Conservation (phyloP, 345 rosid species). For the Syzygium jambos region DNA sequence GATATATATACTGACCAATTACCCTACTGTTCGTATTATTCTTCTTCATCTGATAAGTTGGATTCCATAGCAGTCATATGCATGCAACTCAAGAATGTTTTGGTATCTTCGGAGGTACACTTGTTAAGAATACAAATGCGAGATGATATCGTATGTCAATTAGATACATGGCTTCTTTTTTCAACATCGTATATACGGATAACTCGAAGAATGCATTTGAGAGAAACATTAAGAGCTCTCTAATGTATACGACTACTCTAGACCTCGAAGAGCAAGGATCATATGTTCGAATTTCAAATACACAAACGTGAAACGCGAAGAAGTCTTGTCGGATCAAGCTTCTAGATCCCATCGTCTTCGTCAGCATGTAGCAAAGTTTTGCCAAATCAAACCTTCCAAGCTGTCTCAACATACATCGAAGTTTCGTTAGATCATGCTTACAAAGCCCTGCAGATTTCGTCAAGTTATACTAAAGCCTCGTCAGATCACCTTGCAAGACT, state of each 20-base stretch:
- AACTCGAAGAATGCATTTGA: no score
- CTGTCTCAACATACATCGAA: background rate
- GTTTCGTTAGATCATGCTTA: no score
- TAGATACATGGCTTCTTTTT: no score
- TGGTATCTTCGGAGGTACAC: no score
- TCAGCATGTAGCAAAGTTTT: background rate
- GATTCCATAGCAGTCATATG: no score
- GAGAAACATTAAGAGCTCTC: background rate
- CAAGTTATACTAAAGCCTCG: background rate
- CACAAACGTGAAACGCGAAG: background rate
- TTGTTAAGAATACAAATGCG: no score
- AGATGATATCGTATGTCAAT: no score
- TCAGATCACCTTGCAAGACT: background rate
- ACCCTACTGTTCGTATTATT: no score
- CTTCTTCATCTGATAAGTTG: no score
- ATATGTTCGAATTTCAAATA: background rate
- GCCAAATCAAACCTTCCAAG: background rate
- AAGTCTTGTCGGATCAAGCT: background rate
- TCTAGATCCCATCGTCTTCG: background rate
- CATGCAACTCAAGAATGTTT: no score
- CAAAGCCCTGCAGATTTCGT: background rate
- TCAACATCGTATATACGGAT: no score
- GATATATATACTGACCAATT: no score
- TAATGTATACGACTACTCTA: background rate
- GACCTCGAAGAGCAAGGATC: background rate